Evolutionary conservation across 176 grass and related monocot species (phyloP), one percentile per base, ranked within the genome.

Genomic region (Puya raimondii): DNA sequence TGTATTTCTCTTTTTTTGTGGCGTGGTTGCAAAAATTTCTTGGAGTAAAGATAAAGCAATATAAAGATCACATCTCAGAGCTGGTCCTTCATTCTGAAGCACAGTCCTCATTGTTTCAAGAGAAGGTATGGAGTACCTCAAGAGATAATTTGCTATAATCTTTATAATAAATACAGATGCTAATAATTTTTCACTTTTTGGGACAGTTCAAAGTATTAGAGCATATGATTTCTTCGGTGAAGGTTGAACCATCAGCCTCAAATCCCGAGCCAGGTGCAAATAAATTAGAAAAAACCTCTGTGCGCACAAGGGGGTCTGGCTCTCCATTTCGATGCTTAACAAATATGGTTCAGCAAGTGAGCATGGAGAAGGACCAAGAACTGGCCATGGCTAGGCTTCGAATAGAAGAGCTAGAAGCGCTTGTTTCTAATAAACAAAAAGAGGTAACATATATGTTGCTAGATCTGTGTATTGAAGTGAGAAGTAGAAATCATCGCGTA

Each of bases 291-390:
- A 96, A 75, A 64, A 59, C 82, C 59, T 80, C 74, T 13, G 77
- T 23, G 15, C 56, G 82, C 57, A 64, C 77, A 73, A 85, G 91
- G 76, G 76, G 87, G 67, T 91, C 87, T 50, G 67, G 82, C 53
- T 91, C 87, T 66, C 87, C 84, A 76, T 96, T 96, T 59, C 78
- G 80, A 50, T 96, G 91, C 84, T 87, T 96, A 85, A 85, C 82
- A 80, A 90, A 73, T 70, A 53, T 96, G 56, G 78, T 96, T 68
- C 81, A 87, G 71, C 91, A 96, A 81, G 84, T 91, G 76, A 83
- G 80, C 65, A 82, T 85, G 65, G 91, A 96, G 77, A 96, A 88
- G 67, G 84, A 96, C 51, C 87, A 88, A 66, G 87, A 96, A 82
- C 75, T 96, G 14, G 81, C 47, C 54, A 68, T 81, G 67, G 87